These are phyloP conservation scores for Pochonia chlamydosporia DNA, from an alignment of 2,329 filamentous ascomycete species.

Conservation along the genomic window DNA sequence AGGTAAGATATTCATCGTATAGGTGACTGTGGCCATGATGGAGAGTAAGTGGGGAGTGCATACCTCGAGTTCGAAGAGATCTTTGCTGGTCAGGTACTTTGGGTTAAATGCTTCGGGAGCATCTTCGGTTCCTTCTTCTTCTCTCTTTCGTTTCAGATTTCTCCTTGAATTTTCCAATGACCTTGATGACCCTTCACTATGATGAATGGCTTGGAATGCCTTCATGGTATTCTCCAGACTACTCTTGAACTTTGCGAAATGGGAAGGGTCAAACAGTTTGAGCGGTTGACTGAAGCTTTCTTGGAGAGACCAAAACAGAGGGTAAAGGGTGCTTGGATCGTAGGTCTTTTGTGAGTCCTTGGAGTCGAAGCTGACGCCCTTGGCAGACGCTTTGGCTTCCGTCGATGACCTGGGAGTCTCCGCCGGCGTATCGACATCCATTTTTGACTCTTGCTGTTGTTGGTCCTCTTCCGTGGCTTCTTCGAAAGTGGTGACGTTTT, in stretches of 20 bases:
- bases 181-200: slow-evolving; percentile 44
- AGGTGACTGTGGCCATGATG: no score
- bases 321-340: slow-evolving; percentile 72
- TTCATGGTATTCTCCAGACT: slow-evolving; percentile 63
- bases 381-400: slow-evolving; percentile 18
- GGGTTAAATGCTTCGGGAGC: slow-evolving; percentile 65
- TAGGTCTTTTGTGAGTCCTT: slow-evolving; percentile 48
- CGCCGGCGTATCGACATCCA: slow-evolving; percentile 59
- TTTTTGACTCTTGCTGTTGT: slow-evolving; percentile 27
- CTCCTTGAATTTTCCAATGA: slow-evolving; percentile 57
- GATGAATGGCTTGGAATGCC: slow-evolving; percentile 46
- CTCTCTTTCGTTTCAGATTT: slow-evolving; percentile 65
- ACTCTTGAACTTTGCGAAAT: slow-evolving; percentile 76
- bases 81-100: slow-evolving; percentile 95
- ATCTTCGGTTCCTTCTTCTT: slow-evolving; percentile 47
- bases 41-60: slow-evolving; percentile 11
- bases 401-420: slow-evolving; percentile 23
- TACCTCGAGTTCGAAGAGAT: slow-evolving; percentile 93
- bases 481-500: slow-evolving; percentile 85
- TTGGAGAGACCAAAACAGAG: slow-evolving; percentile 90
- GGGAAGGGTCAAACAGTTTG: slow-evolving; percentile 64
- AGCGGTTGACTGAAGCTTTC: slow-evolving; percentile 88
- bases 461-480: slow-evolving; percentile 28
- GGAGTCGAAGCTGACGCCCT: slow-evolving; percentile 34
- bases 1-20: background rate